Conservation (phyloP, 2,329 filamentous ascomycete genomes). For the Neocucurbitaria cava region DNA sequence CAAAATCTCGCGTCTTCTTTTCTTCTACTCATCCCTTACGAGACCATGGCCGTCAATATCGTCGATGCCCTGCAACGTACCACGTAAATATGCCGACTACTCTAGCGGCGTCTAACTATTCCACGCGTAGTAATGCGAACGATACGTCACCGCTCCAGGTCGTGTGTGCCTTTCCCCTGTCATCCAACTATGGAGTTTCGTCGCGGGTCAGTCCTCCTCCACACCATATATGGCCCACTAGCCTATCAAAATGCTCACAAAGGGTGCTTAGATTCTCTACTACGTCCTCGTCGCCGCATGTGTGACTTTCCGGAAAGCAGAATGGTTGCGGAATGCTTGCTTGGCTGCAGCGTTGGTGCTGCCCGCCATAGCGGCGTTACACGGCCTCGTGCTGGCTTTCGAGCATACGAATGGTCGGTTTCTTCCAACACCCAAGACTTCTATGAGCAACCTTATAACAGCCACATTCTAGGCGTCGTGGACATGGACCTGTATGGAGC, state of each 20-base stretch:
- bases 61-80: constrained; percentile 12
- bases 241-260: constrained; percentile 43
- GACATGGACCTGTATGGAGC: constrained; percentile 74
- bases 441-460: constrained; percentile 14
- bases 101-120: constrained; percentile 30
- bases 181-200: constrained; percentile 64
- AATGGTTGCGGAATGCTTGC: constrained; percentile 69
- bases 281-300: constrained; percentile 67
- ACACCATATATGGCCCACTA: background rate
- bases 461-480: constrained; percentile 59
- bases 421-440: constrained; percentile 3
- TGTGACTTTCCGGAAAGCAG: constrained; percentile 67
- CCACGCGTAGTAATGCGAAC: constrained; percentile 15
- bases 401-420: constrained; percentile 65
- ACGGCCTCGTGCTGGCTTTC: constrained; percentile 67
- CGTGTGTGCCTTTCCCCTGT: constrained; percentile 64
- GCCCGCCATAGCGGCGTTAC: constrained; percentile 69
- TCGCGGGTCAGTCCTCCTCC: constrained; percentile 54
- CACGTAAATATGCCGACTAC: constrained; percentile 48
- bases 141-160: constrained; percentile 49
- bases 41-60: constrained; percentile 10
- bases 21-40: constrained; percentile 2
- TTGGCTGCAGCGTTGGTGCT: constrained; percentile 66
- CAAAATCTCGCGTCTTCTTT: constrained; percentile 8
- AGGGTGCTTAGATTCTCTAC: constrained; percentile 50